Conservation (phyloP, 352 stramenopile species). For the Pythium vanterpoolii region DNA sequence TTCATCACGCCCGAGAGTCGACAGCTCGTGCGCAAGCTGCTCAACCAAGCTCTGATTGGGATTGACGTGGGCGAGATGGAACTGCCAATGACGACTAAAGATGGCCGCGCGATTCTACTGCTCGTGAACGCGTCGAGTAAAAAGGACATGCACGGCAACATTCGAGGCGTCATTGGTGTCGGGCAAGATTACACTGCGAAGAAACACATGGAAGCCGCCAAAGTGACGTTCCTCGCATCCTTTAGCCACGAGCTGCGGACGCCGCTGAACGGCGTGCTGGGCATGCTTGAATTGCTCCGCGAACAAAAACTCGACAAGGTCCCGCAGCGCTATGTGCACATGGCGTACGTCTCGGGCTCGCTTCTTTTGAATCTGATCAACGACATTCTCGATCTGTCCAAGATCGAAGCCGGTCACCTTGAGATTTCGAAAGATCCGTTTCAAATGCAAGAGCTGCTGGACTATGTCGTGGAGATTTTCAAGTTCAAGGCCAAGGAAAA, state of each 20-base stretch:
- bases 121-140: slow-evolving; percentile 85
- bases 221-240: slow-evolving; percentile 85
- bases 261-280: slow-evolving; percentile 76
- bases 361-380: slow-evolving; percentile 91
- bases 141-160: slow-evolving; percentile 89
- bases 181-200: slow-evolving; percentile 91
- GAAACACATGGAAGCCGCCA: slow-evolving; percentile 84
- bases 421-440: slow-evolving; percentile 87
- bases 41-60: slow-evolving; percentile 79
- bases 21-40: slow-evolving; percentile 57
- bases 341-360: slow-evolving; percentile 81
- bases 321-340: slow-evolving; percentile 76
- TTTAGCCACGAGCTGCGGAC: slow-evolving; percentile 85
- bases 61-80: slow-evolving; percentile 90
- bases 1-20: slow-evolving; percentile 79
- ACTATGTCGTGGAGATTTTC: slow-evolving; percentile 91
- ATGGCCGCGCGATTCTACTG: slow-evolving; percentile 57
- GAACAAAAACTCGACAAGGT: slow-evolving; percentile 69
- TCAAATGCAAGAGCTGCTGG: slow-evolving; percentile 71
- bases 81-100: slow-evolving; percentile 79
- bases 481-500: slow-evolving; percentile 84
- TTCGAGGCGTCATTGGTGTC: slow-evolving; percentile 91
- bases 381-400: slow-evolving; percentile 91
- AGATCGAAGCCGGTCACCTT: slow-evolving; percentile 91
- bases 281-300: slow-evolving; percentile 80